Evolutionary conservation across 495 filamentous ascomycete genomes (phyloP).

Genomic region (Penicillium nucicola): DNA sequence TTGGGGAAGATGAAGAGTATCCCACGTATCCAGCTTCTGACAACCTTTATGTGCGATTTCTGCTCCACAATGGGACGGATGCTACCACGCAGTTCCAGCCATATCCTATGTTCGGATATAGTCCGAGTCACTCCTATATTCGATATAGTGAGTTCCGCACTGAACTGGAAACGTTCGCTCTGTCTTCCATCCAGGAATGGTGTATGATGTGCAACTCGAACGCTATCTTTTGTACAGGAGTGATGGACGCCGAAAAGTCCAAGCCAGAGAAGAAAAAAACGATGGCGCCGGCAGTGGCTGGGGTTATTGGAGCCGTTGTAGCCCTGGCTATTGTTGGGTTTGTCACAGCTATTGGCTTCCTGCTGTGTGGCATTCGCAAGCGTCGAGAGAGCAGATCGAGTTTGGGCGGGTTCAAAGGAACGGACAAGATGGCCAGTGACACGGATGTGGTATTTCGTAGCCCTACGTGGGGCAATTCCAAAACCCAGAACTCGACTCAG

Average conservation of each 20-base stretch:
- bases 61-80: conserved; percentile 74
- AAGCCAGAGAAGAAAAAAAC: conserved; percentile 9
- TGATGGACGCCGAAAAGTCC: conserved; percentile 7
- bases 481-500: conserved; percentile 12
- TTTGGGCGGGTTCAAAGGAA: conserved; percentile 48
- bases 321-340: conserved; percentile 34
- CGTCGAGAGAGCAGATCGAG: conserved; percentile 17
- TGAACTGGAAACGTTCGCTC: conserved; percentile 58
- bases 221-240: conserved; percentile 55
- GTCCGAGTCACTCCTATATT: conserved; percentile 46
- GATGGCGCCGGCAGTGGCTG: conserved; percentile 46
- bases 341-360: conserved; percentile 23
- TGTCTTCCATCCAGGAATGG: conserved; percentile 62
- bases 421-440: conserved; percentile 47
- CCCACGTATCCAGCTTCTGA: conserved; percentile 47
- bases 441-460: conserved; percentile 42
- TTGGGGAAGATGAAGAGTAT: conserved; percentile 35
- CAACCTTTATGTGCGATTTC: conserved; percentile 70
- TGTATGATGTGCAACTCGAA: conserved; percentile 64
- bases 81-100: conserved; percentile 40
- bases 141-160: conserved; percentile 60
- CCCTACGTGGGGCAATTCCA: conserved; percentile 23
- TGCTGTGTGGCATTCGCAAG: conserved; percentile 42
- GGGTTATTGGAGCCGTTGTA: conserved; percentile 50
- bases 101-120: conserved; percentile 41